Base-by-base conservation (phyloP, 805 yeast genomes). In the Hermanozyma aechmeae region DNA sequence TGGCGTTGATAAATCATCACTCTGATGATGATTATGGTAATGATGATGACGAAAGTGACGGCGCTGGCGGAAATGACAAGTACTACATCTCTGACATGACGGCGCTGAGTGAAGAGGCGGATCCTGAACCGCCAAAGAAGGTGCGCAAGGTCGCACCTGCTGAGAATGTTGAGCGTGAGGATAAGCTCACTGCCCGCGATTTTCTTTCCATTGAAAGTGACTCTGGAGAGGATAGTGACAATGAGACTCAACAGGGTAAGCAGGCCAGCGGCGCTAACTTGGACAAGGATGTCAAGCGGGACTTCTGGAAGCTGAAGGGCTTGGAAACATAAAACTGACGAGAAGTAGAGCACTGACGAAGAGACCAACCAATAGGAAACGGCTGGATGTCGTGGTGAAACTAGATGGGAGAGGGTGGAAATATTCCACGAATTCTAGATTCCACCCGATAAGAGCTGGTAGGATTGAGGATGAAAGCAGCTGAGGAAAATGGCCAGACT, bases 11-110 rank as follows among this genome's bases (percentile, higher is more conserved):
- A 6, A 40, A 43, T 19, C 60, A 57, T 25, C 16, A 23, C 47
- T 45, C 9, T 19, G 53, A 32, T 25, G 30, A 45, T 7, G 47
- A 46, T 14, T 48, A 46, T 16, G 59, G 55, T 24, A 46, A 53
- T 24, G 68, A 60, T n/a, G 47, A 46, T 14, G 48, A 46, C 17
- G 59, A 56, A 25, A 46, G 53, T 24, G 68, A 60, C 14, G 58
- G 60, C 2, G 50, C 53, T 1, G 45, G 48, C 4, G 58, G 60
- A 3, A 53, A 58, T 31, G 65, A 64, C 32, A 59, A 59, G 30
- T 58, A 58, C 29, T 65, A 59, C 34, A 61, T 51, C 32, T 59
- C 71, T 1, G 72, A 61, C 28, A 53, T 64, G 50, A 54, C 65
- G 1, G 60, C 45, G 9, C 65, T 57, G 20, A 50, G 56, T 31